Evolutionary conservation across 2,329 filamentous ascomycete genomes (phyloP).

Genomic region (Byssothecium circinans): DNA sequence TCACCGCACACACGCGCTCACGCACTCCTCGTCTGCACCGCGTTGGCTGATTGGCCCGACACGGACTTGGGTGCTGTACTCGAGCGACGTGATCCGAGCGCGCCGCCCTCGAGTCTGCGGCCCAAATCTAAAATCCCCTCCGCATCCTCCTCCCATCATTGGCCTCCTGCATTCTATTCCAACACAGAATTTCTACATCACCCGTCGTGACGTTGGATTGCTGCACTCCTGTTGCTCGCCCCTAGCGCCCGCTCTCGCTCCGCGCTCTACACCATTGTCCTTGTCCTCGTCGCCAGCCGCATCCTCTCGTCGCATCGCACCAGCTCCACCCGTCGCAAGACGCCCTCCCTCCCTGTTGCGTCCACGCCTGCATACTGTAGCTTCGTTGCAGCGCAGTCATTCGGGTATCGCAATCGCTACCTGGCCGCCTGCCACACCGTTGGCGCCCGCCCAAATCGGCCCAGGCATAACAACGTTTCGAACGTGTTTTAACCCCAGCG

Average conservation of each 20-base stretch:
- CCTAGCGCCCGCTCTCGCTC: conserved; percentile 29
- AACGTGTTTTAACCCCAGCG: conserved; percentile 35
- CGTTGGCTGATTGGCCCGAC: conserved; percentile 4
- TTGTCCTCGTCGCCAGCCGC: conserved; percentile 11
- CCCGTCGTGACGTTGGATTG: conserved; percentile 18
- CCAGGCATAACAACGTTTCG: conserved; percentile 39
- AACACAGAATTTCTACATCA: conserved; percentile 14
- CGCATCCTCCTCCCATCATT: conserved; percentile 26
- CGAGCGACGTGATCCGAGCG: conserved; percentile 19
- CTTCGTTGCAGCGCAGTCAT: not conserved
- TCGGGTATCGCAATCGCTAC: not conserved
- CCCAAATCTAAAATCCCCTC: conserved; percentile 27
- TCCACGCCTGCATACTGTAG: not conserved
- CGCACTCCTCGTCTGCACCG: conserved; percentile 8
- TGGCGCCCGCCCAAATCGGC: conserved; percentile 15
- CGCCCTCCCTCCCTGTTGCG: not conserved
- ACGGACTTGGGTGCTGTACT: not conserved
- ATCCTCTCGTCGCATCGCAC: not conserved
- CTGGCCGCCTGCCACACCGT: conserved; percentile 11
- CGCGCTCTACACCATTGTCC: conserved; percentile 9
- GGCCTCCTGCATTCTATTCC: conserved; percentile 28
- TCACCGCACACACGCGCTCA: conserved; percentile 1
- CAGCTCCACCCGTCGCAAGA: not conserved
- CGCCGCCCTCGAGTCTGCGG: conserved; percentile 1
- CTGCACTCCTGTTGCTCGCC: conserved; percentile 31